phyloP scores from a whole-genome alignment of 108 stramenopile species.

The Licmophora abbreviata region DNA sequence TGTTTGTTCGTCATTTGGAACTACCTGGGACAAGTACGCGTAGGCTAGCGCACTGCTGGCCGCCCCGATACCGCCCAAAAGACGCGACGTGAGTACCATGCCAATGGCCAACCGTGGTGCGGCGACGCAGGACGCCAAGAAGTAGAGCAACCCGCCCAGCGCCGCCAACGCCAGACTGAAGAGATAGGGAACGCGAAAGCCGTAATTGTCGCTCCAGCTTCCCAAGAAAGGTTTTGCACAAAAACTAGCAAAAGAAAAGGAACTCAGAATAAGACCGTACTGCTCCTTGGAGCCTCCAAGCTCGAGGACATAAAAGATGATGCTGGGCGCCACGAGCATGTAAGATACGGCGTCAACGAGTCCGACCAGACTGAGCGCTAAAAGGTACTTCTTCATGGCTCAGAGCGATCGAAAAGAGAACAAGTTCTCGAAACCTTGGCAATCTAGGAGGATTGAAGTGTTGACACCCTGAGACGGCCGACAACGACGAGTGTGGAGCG shows the following conservation, averaged over 20 bases:
- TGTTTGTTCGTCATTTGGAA: slow-evolving; percentile 47
- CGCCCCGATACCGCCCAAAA: slow-evolving; percentile 52
- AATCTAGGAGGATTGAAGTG: no score
- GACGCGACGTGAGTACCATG: slow-evolving; percentile 40
- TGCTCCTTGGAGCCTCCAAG: slow-evolving; percentile 54
- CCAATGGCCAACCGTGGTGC: slow-evolving; percentile 16
- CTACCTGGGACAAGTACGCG: slow-evolving; percentile 47
- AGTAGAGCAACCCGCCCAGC: slow-evolving; percentile 51
- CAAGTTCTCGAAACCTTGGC: no score
- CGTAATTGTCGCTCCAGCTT: slow-evolving; percentile 36
- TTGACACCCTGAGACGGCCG: no score
- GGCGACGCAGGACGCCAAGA: slow-evolving; percentile 38
- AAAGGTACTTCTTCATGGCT: slow-evolving; percentile 6
- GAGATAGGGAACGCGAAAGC: slow-evolving; percentile 48
- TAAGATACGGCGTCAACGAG: slow-evolving; percentile 59
- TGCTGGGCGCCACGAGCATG: slow-evolving; percentile 65
- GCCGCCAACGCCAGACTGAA: slow-evolving; percentile 28
- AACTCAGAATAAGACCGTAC: slow-evolving; percentile 41
- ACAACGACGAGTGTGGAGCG: no score
- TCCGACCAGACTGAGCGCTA: slow-evolving; percentile 36
- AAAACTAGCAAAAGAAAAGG: slow-evolving; percentile 56
- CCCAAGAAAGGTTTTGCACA: slow-evolving; percentile 66
- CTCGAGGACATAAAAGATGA: slow-evolving; percentile 63
- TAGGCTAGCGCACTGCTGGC: slow-evolving; percentile 60
- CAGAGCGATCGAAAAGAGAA: no score